Evolutionary conservation across 192 early-diverging fungal species (phyloP).

Genomic region (Thoreauomyces humboldtii): DNA sequence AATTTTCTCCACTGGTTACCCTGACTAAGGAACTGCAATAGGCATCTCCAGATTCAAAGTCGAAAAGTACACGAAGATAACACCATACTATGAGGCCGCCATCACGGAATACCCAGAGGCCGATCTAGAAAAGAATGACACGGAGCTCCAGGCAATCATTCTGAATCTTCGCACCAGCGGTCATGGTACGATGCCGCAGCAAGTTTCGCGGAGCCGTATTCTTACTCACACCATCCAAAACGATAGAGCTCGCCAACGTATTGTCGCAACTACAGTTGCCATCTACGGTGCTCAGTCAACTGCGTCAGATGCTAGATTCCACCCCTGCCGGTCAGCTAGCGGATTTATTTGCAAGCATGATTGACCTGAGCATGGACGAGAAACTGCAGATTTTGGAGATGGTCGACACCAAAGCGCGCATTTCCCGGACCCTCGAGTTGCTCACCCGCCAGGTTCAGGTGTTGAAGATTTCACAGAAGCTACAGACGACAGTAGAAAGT

Average conservation of each 20-base stretch:
- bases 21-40: slow-evolving; percentile 17
- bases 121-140: slow-evolving; percentile 45
- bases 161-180: slow-evolving; percentile 53
- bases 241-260: slow-evolving; percentile 48
- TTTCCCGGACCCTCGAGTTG: slow-evolving; percentile 54
- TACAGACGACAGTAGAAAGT: slow-evolving; percentile 68
- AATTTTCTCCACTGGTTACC: not conserved
- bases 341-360: slow-evolving; percentile 67
- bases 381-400: slow-evolving; percentile 65
- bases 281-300: slow-evolving; percentile 55
- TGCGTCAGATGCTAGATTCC: slow-evolving; percentile 63
- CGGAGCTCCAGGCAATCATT: slow-evolving; percentile 52
- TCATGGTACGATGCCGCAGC: slow-evolving; percentile 17
- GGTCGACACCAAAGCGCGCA: slow-evolving; percentile 53
- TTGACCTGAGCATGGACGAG: slow-evolving; percentile 70
- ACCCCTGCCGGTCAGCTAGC: slow-evolving; percentile 57
- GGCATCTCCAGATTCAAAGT: slow-evolving; percentile 61
- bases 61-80: slow-evolving; percentile 40
- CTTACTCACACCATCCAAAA: not conserved
- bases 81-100: slow-evolving; percentile 53
- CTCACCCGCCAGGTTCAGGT: slow-evolving; percentile 75
- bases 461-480: slow-evolving; percentile 74
- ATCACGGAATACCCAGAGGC: slow-evolving; percentile 47
- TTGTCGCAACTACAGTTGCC: slow-evolving; percentile 64
- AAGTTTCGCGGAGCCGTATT: not conserved